Evolutionary conservation across 441 rosid species (phyloP).

Genomic region (Adansonia grandidieri): DNA sequence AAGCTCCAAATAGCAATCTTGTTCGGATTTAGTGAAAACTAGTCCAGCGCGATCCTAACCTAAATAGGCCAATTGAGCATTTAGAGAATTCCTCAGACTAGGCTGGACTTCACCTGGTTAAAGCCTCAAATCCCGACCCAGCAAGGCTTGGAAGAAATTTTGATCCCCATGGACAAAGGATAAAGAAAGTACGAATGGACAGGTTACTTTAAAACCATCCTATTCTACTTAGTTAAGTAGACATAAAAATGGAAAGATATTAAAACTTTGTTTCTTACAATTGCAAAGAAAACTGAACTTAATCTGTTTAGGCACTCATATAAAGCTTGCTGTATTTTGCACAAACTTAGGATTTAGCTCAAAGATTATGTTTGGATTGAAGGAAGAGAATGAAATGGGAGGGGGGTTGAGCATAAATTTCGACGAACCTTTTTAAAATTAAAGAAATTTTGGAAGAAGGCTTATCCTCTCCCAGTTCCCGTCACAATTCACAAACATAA

Average conservation of each 20-base stretch:
- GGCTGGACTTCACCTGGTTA: background rate
- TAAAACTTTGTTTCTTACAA: background rate
- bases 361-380: too few relatives aligned
- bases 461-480: too few relatives aligned
- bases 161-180: background rate
- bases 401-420: background rate
- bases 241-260: background rate
- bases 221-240: background rate
- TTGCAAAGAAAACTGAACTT: background rate
- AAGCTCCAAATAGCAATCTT: background rate
- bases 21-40: background rate
- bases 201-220: background rate
- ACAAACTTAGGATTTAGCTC: too few relatives aligned
- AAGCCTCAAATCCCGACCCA: background rate
- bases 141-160: background rate
- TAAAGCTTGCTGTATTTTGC: too few relatives aligned
- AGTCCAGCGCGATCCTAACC: background rate
- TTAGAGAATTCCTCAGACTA: background rate
- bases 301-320: background rate
- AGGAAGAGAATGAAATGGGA: too few relatives aligned
- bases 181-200: background rate
- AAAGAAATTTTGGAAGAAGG: background rate
- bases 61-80: background rate
- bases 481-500: background rate
- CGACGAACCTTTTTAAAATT: background rate